Evolutionary conservation across 1,139 yeast genomes (phyloP).

Genomic region (Pichia sp.): DNA sequence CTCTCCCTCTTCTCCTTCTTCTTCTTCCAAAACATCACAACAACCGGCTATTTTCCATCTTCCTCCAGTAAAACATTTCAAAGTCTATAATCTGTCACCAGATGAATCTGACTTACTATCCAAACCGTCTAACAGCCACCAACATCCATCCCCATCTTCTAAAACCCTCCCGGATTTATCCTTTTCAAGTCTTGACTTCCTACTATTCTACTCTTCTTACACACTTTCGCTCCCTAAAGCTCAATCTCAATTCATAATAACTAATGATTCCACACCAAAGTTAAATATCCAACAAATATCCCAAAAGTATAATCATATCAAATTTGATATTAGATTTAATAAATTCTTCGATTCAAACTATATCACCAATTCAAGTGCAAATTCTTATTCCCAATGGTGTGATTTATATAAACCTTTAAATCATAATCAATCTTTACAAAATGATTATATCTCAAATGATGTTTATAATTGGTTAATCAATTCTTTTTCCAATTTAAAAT

Average conservation of each 20-base stretch:
- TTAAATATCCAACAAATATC: neutral
- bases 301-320: neutral
- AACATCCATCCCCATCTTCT: neutral
- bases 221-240: neutral
- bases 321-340: slow-evolving; percentile 13
- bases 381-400: slow-evolving; percentile 25
- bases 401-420: slow-evolving; percentile 25
- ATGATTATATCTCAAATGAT: slow-evolving; percentile 16
- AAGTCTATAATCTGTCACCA: neutral
- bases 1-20: neutral
- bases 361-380: neutral
- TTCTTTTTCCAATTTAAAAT: slow-evolving; percentile 42
- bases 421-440: slow-evolving; percentile 23
- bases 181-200: slow-evolving; percentile 1
- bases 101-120: neutral
- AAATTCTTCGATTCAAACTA: slow-evolving; percentile 13
- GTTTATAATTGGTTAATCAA: slow-evolving; percentile 44
- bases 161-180: neutral
- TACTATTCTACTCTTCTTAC: slow-evolving; percentile 3
- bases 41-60: neutral
- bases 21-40: neutral
- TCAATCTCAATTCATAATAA: neutral
- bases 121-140: neutral
- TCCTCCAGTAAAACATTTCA: neutral
- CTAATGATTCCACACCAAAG: neutral